Percentiles rank a stretch among this genome's conserved stretches.
These are phyloP conservation scores for Solanum hybrid DNA, from an alignment of 305 asterid genomes.

Conservation along the genomic window DNA sequence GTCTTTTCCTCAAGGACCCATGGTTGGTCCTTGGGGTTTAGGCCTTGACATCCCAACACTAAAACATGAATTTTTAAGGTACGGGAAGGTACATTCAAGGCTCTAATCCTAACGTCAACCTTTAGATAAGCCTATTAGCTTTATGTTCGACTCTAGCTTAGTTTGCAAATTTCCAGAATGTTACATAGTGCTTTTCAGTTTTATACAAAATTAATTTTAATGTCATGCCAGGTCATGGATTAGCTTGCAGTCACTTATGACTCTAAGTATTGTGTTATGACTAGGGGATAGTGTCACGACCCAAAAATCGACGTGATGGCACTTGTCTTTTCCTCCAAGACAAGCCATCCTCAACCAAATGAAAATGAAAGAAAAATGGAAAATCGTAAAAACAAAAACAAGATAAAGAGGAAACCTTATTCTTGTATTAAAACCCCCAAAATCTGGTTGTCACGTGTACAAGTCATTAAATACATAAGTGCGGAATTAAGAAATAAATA, in stretches of 20 bases:
- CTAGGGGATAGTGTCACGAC: background rate
- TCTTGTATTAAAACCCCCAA: background rate
- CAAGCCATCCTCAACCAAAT: background rate
- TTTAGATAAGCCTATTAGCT: background rate
- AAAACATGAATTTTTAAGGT: background rate
- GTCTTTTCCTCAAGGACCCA: background rate
- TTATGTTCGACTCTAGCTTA: background rate
- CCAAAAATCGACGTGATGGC: background rate
- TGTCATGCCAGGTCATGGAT: background rate
- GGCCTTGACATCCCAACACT: background rate
- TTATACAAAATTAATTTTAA: too few relatives aligned
- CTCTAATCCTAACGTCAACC: background rate
- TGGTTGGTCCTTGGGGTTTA: background rate
- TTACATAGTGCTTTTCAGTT: background rate
- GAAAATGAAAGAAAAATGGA: background rate
- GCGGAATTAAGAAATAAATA: background rate
- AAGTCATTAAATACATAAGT: background rate
- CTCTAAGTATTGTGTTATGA: background rate
- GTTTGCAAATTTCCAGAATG: background rate
- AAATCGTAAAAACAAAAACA: too few relatives aligned
- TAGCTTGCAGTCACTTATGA: background rate
- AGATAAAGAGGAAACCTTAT: background rate
- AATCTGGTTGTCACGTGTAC: background rate
- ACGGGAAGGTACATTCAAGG: background rate
- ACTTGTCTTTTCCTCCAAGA: background rate